These are phyloP conservation scores for Pleoardoris graminearum DNA, from an alignment of 2,329 filamentous ascomycete species.

Conservation along the genomic window DNA sequence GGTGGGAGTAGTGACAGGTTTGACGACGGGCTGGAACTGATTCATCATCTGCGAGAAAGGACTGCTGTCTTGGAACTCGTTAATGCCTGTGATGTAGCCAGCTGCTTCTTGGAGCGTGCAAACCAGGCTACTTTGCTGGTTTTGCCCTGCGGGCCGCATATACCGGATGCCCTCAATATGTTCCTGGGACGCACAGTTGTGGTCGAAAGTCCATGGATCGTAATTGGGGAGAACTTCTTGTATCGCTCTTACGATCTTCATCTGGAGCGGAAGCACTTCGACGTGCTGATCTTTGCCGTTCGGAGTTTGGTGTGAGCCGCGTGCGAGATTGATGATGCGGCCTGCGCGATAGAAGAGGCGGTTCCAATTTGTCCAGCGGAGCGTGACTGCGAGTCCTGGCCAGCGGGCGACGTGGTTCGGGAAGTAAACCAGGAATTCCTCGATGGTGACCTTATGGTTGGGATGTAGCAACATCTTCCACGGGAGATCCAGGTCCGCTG, in stretches of 20 bases:
- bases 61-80: slow-evolving; percentile 10
- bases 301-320: slow-evolving; percentile 3
- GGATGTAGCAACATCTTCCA: slow-evolving; percentile 14
- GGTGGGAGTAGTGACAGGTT: background rate
- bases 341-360: slow-evolving; percentile 16
- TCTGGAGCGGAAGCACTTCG: slow-evolving; percentile 15
- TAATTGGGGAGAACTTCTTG: slow-evolving; percentile 12
- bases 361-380: slow-evolving; percentile 15
- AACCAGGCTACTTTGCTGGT: background rate
- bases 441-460: slow-evolving; percentile 14
- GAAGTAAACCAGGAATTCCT: slow-evolving; percentile 26
- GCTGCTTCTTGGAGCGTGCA: slow-evolving; percentile 11
- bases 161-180: background rate
- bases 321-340: slow-evolving; percentile 16
- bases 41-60: slow-evolving; percentile 4
- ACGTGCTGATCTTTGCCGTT: background rate
- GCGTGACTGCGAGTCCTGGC: slow-evolving; percentile 18
- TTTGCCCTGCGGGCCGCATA: background rate
- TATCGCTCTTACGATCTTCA: slow-evolving; percentile 18
- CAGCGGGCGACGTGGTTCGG: slow-evolving; percentile 24
- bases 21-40: background rate
- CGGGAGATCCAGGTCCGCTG: slow-evolving; percentile 10
- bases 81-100: slow-evolving; percentile 7
- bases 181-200: background rate
- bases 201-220: background rate